phyloP scores from a whole-genome alignment of 2,329 filamentous ascomycete genomes.

The Scleromitrula shiraiana region DNA sequence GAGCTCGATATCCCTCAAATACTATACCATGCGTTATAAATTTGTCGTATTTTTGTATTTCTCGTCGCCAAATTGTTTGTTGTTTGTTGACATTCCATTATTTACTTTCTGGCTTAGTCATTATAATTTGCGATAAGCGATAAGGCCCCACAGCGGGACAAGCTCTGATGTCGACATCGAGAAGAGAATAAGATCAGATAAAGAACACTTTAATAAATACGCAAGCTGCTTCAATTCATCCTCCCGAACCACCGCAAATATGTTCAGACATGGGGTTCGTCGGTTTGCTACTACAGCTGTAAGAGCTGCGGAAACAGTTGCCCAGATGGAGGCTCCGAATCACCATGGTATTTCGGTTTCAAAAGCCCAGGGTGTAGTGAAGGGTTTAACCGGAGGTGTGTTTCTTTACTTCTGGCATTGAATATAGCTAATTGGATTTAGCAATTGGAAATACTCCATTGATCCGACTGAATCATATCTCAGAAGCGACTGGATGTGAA shows the following conservation, averaged over 20 bases:
- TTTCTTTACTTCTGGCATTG: neutral
- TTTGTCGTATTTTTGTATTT: constrained; percentile 1
- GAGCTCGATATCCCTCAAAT: neutral
- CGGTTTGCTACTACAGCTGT: constrained; percentile 47
- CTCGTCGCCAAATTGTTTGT: neutral
- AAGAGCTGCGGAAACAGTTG: constrained; percentile 38
- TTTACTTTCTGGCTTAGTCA: constrained; percentile 11
- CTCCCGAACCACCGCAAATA: constrained; percentile 24
- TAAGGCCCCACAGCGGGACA: constrained; percentile 3
- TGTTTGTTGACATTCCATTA: constrained; percentile 9
- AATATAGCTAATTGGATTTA: constrained; percentile 32
- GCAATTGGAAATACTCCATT: constrained; percentile 97
- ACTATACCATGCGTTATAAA: neutral
- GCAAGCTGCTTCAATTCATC: neutral
- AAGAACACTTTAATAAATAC: neutral
- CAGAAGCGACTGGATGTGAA: constrained; percentile 85
- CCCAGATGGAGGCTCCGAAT: constrained; percentile 41
- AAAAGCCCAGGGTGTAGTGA: constrained; percentile 56
- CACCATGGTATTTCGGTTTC: constrained; percentile 55
- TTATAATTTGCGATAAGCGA: constrained; percentile 2
- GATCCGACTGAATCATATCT: constrained; percentile 81
- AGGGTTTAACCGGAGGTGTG: constrained; percentile 60
- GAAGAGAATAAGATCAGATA: neutral
- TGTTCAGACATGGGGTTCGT: constrained; percentile 49
- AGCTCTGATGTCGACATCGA: neutral